phyloP scores from a whole-genome alignment of 148 eudicot species.

The Rhododendron ovatum region DNA sequence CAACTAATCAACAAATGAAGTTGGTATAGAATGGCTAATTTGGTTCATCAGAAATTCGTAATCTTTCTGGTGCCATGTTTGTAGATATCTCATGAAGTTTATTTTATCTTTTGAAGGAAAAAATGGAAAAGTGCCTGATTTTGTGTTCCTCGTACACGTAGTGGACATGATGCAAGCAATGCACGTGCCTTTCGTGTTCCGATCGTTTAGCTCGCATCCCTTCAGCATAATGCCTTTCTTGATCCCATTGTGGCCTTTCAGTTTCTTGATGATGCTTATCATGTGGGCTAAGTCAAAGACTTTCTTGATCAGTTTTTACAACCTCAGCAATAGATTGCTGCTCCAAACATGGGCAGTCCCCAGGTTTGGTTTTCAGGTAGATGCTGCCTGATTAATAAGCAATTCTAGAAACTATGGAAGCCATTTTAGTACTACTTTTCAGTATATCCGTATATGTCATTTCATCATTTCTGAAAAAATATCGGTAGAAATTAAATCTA shows the following conservation, averaged over 20 bases:
- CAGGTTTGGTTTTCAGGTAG: constrained; percentile 57
- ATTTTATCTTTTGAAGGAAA: constrained; percentile 16
- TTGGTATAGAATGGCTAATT: neutral
- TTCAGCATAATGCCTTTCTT: constrained; percentile 25
- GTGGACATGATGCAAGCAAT: constrained; percentile 42
- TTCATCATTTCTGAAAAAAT: neutral
- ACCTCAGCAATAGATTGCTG: constrained; percentile 35
- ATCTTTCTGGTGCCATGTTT: neutral
- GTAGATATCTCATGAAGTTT: neutral
- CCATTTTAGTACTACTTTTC: neutral
- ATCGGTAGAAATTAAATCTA: neutral
- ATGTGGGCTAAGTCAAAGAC: constrained; percentile 54
- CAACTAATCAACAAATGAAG: neutral
- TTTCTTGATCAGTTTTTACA: constrained; percentile 36
- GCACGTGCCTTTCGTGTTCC: constrained; percentile 39
- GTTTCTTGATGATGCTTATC: constrained; percentile 31
- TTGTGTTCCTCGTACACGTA: constrained; percentile 50
- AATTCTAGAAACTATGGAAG: neutral
- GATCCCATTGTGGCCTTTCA: constrained; percentile 40
- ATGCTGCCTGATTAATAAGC: neutral
- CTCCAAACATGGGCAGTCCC: constrained; percentile 47
- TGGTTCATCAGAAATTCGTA: neutral
- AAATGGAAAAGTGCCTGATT: constrained; percentile 43
- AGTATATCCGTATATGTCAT: neutral
- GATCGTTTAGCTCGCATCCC: constrained; percentile 44